A percentile compares a stretch with the other conserved stretches of the same genome.
These are phyloP conservation scores for Eutrema japonicum DNA, from an alignment of 345 rosid species.

Conservation along the genomic window DNA sequence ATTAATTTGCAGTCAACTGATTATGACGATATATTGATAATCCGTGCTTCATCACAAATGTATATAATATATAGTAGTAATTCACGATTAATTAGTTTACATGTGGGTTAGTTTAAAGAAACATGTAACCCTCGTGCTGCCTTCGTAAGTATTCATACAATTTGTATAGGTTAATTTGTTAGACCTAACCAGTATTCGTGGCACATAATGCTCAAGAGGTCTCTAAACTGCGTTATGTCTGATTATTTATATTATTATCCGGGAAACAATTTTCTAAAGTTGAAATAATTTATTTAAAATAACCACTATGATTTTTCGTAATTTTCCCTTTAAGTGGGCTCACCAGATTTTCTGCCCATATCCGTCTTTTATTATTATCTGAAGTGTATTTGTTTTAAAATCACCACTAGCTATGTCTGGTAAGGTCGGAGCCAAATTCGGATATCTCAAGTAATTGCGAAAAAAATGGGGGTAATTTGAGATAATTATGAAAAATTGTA, in stretches of 20 bases:
- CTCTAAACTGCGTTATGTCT: not conserved
- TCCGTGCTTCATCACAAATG: not conserved
- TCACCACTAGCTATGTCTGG: too few relatives aligned
- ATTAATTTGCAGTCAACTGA: not conserved
- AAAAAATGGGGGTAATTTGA: too few relatives aligned
- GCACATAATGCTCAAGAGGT: not conserved
- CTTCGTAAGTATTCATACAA: constrained; percentile 26
- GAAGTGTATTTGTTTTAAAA: not conserved
- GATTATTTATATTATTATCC: not conserved
- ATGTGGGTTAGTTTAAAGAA: constrained; percentile 16
- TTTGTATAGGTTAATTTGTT: constrained; percentile 31
- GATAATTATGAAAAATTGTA: not conserved
- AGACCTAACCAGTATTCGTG: constrained; percentile 17
- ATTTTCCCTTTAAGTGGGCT: too few relatives aligned
- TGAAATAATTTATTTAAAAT: too few relatives aligned
- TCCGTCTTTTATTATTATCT: not conserved
- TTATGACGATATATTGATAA: not conserved
- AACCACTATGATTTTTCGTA: too few relatives aligned
- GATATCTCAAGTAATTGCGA: not conserved
- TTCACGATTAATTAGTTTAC: not conserved
- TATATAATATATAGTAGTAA: not conserved
- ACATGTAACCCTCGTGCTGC: constrained; percentile 29
- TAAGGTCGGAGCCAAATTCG: not conserved
- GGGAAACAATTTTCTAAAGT: not conserved
- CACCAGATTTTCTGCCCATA: too few relatives aligned